Base-by-base conservation (phyloP, 768 basidiomycete species). In the Boletus vinaceobasis region DNA sequence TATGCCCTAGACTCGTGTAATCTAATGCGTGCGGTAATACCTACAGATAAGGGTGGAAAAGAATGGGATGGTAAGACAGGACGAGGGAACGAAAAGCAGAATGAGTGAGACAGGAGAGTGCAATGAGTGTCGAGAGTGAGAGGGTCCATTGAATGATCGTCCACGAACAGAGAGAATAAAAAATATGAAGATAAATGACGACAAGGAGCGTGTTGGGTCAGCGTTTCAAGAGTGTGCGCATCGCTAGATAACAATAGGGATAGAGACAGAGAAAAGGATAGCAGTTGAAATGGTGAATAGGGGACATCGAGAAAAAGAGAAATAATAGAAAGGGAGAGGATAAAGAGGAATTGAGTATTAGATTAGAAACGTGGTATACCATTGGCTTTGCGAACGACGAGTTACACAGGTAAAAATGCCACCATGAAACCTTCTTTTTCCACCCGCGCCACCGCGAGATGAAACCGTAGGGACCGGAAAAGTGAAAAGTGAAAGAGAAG, bases 341-440 rank as follows among this genome's bases (percentile, higher is more conserved):
- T 7, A 17, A 8, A 19, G 36, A 38, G 29, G 40, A 35, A 39
- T 27, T 14, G 32, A 46, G 40, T 19, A 51, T 64, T 52, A 48
- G 47, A 63, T 60, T 57, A 49, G 43, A 55, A 47, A 33, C 15
- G 44, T 54, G 62, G 62, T 64, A 63, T 63, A 64, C 26, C 50
- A 26, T 47, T 52, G 55, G 23, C 43, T 43, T 50, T 57, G 60
- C 47, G 48, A 61, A 61, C 36, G 43, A 44, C 47, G 38, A 47
- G 40, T 43, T 43, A 48, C 45, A 50, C 26, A 42, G 31, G 9
- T 6, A 56, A 36, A 52, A 29, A 7, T 43, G 21, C 47, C 43
- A 47, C 32, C 33, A 42, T 5, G 29, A 14, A 35, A 35, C 17
- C n/a, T n/a, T 46, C 32, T 1, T 36, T 50, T n/a, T 43, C 54